These are phyloP conservation scores for Phaeosphaeriaceae sp. DNA, from an alignment of 2,329 filamentous ascomycete genomes.

Conservation along the genomic window DNA sequence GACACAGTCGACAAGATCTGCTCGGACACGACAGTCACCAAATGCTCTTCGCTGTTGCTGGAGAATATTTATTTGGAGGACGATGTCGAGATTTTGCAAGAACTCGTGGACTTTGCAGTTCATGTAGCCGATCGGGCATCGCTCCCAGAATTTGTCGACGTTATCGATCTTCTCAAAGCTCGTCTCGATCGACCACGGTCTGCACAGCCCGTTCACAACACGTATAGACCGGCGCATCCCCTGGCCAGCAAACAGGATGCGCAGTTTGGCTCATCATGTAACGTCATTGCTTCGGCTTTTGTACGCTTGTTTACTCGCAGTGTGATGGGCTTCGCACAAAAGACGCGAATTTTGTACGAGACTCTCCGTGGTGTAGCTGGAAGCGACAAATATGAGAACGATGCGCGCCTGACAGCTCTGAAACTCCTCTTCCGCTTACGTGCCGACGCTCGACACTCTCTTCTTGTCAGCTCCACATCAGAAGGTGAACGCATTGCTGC, in stretches of 20 bases:
- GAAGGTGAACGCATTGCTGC: conserved; percentile 78
- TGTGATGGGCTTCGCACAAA: conserved; percentile 70
- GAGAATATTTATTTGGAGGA: conserved; percentile 67
- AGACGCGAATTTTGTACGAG: conserved; percentile 61
- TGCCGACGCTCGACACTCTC: conserved; percentile 78
- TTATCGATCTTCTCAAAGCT: conserved; percentile 52
- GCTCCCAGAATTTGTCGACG: conserved; percentile 62
- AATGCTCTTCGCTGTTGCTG: conserved; percentile 68
- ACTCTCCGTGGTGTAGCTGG: conserved; percentile 43
- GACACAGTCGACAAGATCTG: conserved; percentile 62
- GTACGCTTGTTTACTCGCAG: conserved; percentile 78
- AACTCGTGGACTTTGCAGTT: conserved; percentile 69
- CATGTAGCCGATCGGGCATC: conserved; percentile 69
- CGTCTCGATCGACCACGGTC: conserved; percentile 32
- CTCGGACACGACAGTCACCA: conserved; percentile 63
- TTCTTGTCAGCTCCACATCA: conserved; percentile 73
- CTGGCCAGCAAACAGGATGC: conserved; percentile 21
- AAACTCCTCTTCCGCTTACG: conserved; percentile 75
- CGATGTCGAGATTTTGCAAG: conserved; percentile 69
- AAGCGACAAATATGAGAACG: conserved; percentile 39
- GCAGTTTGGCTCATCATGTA: conserved; percentile 62
- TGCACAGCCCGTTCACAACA: conserved; percentile 21
- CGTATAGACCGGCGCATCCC: conserved; percentile 24
- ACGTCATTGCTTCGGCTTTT: conserved; percentile 74
- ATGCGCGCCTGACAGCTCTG: conserved; percentile 48